Evolutionary conservation across 495 filamentous ascomycete genomes (phyloP).

Genomic region (Aspergillus coremiiformis): DNA sequence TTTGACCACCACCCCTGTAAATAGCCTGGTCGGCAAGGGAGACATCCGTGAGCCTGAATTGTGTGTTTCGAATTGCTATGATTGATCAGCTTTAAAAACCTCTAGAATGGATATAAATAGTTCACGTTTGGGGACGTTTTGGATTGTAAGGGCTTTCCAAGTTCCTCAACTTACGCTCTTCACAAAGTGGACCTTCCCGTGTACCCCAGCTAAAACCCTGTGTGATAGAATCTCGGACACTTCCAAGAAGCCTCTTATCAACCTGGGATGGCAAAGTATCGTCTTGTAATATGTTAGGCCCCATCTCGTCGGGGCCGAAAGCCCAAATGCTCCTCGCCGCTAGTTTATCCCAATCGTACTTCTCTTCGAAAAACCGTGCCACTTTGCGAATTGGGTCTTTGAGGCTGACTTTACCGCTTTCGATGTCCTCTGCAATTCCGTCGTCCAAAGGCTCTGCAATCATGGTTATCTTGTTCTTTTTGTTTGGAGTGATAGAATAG

Average conservation of each 20-base stretch:
- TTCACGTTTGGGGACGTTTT: not conserved
- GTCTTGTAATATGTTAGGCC: conserved; percentile 93
- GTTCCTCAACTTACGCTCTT: conserved; percentile 75
- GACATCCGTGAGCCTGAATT: conserved; percentile 90
- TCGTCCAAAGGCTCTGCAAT: conserved; percentile 91
- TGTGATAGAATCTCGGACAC: conserved; percentile 80
- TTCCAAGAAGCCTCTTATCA: conserved; percentile 81
- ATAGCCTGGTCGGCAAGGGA: conserved; percentile 82
- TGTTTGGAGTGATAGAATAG: conserved; percentile 95
- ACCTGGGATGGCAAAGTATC: conserved; percentile 86
- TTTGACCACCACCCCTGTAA: conserved; percentile 90
- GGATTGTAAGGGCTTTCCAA: not conserved
- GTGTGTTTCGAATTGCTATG: conserved; percentile 87
- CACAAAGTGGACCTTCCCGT: conserved; percentile 90
- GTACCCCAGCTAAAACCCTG: conserved; percentile 97
- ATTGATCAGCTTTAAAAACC: conserved; percentile 1
- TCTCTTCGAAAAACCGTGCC: conserved; percentile 94
- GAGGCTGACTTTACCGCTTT: conserved; percentile 81
- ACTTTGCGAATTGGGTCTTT: conserved; percentile 89
- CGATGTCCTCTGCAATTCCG: conserved; percentile 92
- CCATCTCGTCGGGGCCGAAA: conserved; percentile 92
- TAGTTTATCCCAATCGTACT: conserved; percentile 93
- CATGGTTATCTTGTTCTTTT: conserved; percentile 99
- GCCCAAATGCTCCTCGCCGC: conserved; percentile 96
- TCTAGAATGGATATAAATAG: not conserved